Base-by-base conservation (phyloP, 176 grass and related monocot species). In the Eremochloa ophiuroides region DNA sequence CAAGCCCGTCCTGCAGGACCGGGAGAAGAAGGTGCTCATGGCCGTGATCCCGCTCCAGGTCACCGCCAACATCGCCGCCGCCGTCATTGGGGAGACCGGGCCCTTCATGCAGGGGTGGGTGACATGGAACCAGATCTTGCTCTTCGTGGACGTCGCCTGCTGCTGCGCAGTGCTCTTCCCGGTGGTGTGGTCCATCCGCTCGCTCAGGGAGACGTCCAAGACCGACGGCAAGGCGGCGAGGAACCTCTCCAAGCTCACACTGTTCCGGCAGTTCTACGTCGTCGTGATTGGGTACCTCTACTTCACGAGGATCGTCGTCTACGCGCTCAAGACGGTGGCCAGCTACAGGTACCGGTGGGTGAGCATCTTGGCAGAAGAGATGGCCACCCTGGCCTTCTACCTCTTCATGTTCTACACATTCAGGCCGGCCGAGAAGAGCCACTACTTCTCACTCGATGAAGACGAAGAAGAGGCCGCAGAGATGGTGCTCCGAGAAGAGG, bases 21-120 rank as follows among this genome's bases (percentile, higher is more conserved):
- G 87, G 42, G 95, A 97, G 87, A 97, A 93, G 92, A 94, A 93
- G 88, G 92, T 97, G 71, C 81, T 97, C 80, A 97, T 97, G 92
- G 85, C 86, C 4, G 95, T 97, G 78, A 93, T 97, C 80, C 95
- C 95, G 37, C 95, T 94, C 35, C 92, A 94, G 87, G 92, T 94
- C 55, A 73, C 87, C 11, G 87, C 91, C 5, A 94, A 97, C 62
- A 89, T 92, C 7, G 94, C 94, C 3, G 77, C 91, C 13, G 83
- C 91, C 0, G 87, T 97, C 7, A 86, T 97, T 12, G 94, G 91
- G 40, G 94, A 97, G 91, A 97, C 91, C 4, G 94, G 94, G 4
- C 94, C 94, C 0, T 94, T 97, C 80, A 37, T 94, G 70, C 66
- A 71, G 27, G 85, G 80, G 0, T 97, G 91, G 91, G 82, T 94